phyloP scores from a whole-genome alignment of 2,329 filamentous ascomycete species.

The Claviceps quebecensis region DNA sequence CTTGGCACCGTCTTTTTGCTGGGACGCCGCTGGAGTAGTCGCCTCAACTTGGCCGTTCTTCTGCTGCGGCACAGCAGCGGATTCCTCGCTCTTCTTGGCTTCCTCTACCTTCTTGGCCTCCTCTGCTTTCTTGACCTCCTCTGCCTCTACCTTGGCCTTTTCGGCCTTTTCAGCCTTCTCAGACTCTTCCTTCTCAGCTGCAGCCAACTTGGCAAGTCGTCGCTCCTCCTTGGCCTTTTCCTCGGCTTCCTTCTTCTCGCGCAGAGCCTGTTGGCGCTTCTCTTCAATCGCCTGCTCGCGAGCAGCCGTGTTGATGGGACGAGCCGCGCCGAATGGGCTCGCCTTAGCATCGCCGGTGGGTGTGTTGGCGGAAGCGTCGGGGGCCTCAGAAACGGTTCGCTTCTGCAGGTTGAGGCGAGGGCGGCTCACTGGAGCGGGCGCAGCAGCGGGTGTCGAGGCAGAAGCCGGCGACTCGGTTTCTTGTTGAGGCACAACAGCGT shows the following conservation, averaged over 20 bases:
- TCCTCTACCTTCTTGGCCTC: conserved; percentile 18
- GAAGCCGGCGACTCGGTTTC: conserved; percentile 59
- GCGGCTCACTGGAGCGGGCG: conserved; percentile 40
- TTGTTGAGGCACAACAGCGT: conserved; percentile 48
- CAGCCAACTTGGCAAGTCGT: conserved; percentile 44
- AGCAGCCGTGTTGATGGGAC: conserved; percentile 83
- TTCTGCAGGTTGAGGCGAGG: conserved; percentile 82
- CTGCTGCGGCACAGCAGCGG: conserved; percentile 16
- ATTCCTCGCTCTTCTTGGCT: conserved; percentile 20
- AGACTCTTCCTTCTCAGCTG: conserved; percentile 32
- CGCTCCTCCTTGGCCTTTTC: conserved; percentile 72
- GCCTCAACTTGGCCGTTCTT: conserved; percentile 15
- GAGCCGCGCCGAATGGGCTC: conserved; percentile 85
- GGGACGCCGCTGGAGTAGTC: conserved; percentile 12
- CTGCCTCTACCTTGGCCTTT: conserved; percentile 25
- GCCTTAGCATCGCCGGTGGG: conserved; percentile 58
- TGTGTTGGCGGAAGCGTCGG: conserved; percentile 32
- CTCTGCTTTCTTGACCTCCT: conserved; percentile 18
- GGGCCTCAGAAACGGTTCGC: conserved; percentile 70
- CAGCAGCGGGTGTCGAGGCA: conserved; percentile 31
- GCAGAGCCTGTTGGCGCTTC: conserved; percentile 59
- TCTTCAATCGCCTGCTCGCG: conserved; percentile 85
- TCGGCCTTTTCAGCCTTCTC: conserved; percentile 17
- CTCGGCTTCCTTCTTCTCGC: conserved; percentile 75
- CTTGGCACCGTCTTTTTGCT: conserved; percentile 33